Evolutionary conservation across 139 green algal species (phyloP), one percentile per base, ranked within the genome.

Genomic region (Haematococcus lacustris): DNA sequence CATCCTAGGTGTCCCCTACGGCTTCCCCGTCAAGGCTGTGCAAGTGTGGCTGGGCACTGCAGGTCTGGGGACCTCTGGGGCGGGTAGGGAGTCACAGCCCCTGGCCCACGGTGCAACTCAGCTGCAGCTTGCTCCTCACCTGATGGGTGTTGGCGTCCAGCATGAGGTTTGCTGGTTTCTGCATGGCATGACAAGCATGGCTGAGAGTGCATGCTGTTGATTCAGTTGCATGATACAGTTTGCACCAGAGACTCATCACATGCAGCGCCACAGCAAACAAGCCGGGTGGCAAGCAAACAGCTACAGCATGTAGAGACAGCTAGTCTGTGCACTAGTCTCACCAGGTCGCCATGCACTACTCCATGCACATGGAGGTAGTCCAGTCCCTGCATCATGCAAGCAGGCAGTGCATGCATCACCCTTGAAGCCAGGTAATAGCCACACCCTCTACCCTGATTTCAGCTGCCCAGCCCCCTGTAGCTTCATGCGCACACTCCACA

Each of bases 301-400:
- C 47, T 57, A 57, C 47, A 57, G 47, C 13, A 57, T 57, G 13
- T 57, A 21, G 47, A 57, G 21, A 57, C 13, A 13, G 47, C 21
- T 57, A 21, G 13, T 28, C 13, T 21, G 21, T 28, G 21, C 59
- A 35, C 26, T 13, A 9, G 25, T 17, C 62, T 68, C 33, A 76
- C 6, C 51, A 70, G n/a, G n/a, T n/a, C 71, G 4, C 71, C 71
- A 61, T 77, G 72, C 72, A 77, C 72, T 6, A 77, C 72, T 3
- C 38, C 47, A 38, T 77, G 30, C 26, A 37, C 57, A 64, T 77
- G 72, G 39, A 90, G 73, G 78, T 88, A 88, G 43, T 88, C 82
- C 68, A 90, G 78, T 21, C 85, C 85, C 73, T 81, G 67, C n/a
- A n/a, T n/a, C n/a, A n/a, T n/a, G n/a, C n/a, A n/a, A n/a, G n/a